Evolutionary conservation across 1,284 basidiomycete species (phyloP).

Genomic region (Tremellales sp.): DNA sequence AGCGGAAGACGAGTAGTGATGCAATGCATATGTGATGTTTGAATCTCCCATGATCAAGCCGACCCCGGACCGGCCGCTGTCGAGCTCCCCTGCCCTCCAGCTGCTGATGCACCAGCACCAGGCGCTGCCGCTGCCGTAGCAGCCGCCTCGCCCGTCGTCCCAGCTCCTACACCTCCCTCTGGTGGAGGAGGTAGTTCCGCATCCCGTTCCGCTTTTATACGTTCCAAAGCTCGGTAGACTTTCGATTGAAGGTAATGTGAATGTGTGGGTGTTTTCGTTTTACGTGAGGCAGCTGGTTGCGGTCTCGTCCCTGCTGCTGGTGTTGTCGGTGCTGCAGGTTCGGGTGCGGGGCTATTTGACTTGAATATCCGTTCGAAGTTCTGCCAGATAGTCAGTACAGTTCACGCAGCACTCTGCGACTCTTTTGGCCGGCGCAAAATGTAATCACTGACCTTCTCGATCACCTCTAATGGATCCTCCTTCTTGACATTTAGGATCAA

Average conservation of each 20-base stretch:
- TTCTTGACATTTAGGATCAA: slow-evolving; percentile 88
- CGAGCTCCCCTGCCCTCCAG: not conserved
- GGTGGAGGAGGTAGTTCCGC: slow-evolving; percentile 7
- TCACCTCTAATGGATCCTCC: slow-evolving; percentile 62
- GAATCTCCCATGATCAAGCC: not conserved
- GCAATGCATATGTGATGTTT: not conserved
- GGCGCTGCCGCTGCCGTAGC: slow-evolving; percentile 11
- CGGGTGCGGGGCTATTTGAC: slow-evolving; percentile 64
- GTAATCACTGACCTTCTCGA: slow-evolving; percentile 63
- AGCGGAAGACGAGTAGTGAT: not conserved
- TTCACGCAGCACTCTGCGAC: not conserved
- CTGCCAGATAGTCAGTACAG: slow-evolving; percentile 52
- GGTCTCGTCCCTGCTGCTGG: slow-evolving; percentile 36
- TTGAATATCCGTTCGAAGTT: slow-evolving; percentile 92
- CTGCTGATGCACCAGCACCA: slow-evolving; percentile 2
- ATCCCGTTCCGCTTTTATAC: slow-evolving; percentile 58
- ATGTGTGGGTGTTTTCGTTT: slow-evolving; percentile 48
- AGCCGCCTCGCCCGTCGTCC: slow-evolving; percentile 13
- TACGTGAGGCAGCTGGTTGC: slow-evolving; percentile 13
- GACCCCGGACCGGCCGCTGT: not conserved
- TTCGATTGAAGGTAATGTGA: slow-evolving; percentile 96
- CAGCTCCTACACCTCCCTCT: slow-evolving; percentile 14
- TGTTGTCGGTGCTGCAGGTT: slow-evolving; percentile 53
- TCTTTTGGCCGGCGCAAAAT: not conserved
- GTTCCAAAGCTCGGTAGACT: slow-evolving; percentile 86